Conservation (phyloP, 768 basidiomycete genomes). For the Xerocomellus dryophilus region DNA sequence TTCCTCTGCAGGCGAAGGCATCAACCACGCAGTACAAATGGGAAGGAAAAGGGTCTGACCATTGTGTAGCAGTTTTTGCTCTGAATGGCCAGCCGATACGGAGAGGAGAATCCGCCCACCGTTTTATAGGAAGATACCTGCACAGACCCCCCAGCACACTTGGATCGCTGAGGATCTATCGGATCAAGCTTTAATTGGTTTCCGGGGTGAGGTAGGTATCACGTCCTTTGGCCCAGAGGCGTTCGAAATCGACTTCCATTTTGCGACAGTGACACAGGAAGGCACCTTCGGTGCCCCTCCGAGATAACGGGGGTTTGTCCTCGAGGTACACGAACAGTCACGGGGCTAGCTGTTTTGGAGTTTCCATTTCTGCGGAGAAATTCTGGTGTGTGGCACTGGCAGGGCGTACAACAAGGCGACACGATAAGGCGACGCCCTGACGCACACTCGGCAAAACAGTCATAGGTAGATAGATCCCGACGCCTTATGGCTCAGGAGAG, state of each 20-base stretch:
- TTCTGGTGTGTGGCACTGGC: not conserved
- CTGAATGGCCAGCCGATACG: conserved; percentile 4
- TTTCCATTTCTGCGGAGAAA: conserved; percentile 1
- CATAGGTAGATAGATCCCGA: not conserved
- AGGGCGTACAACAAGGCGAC: not conserved
- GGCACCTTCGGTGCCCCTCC: not conserved
- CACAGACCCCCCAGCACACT: not conserved
- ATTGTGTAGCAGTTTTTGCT: conserved; percentile 22
- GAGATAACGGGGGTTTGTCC: conserved; percentile 5
- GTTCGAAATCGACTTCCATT: conserved; percentile 4
- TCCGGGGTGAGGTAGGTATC: not conserved
- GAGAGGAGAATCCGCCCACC: not conserved
- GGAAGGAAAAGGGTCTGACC: conserved; percentile 28
- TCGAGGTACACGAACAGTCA: not conserved
- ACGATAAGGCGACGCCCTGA: conserved; percentile 1
- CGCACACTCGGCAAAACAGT: conserved; percentile 5
- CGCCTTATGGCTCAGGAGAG: conserved; percentile 5
- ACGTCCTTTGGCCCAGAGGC: not conserved
- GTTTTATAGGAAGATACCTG: conserved; percentile 9
- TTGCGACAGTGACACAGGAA: not conserved
- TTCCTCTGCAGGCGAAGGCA: conserved; percentile 30
- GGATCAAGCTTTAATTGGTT: not conserved
- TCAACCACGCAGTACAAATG: conserved; percentile 28
- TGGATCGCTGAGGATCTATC: conserved; percentile 7
- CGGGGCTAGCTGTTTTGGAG: not conserved